Percentiles rank a stretch among this genome's conserved stretches.
Evolutionary conservation across 164 flowering plant species (phyloP).

Genomic region (Stephania yunnanensis): DNA sequence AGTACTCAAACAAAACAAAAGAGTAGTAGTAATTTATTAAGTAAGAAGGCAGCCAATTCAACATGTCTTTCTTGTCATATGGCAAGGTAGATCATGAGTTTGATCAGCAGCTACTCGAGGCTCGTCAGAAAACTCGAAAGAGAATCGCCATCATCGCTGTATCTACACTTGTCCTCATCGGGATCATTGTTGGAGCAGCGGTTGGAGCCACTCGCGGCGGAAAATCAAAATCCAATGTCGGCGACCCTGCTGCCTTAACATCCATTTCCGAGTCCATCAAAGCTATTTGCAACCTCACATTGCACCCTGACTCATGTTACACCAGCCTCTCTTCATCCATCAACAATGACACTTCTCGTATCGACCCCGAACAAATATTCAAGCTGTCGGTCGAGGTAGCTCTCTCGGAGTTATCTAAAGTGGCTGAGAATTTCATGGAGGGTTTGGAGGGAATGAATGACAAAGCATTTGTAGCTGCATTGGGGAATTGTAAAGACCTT

Average conservation of each 20-base stretch:
- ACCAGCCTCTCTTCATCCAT: conserved; percentile 24
- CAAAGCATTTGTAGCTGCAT: conserved; percentile 23
- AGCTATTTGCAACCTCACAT: conserved; percentile 48
- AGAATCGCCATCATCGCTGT: conserved; percentile 41
- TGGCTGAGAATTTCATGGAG: conserved; percentile 17
- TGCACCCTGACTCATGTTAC: conserved; percentile 49
- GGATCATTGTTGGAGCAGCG: conserved; percentile 41
- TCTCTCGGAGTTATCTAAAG: conserved; percentile 28
- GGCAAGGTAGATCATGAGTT: conserved; percentile 41
- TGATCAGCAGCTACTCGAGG: conserved; percentile 36
- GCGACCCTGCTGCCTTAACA: not conserved
- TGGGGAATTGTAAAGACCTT: conserved; percentile 39
- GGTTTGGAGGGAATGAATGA: conserved; percentile 5
- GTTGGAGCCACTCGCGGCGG: conserved; percentile 28
- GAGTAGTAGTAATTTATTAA: no score
- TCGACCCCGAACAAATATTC: conserved; percentile 41
- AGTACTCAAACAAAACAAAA: no score
- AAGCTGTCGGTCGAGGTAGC: conserved; percentile 42
- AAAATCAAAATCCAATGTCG: not conserved
- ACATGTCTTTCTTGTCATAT: conserved; percentile 15
- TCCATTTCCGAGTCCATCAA: conserved; percentile 35
- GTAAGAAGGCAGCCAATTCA: no score
- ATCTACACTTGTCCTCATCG: conserved; percentile 43
- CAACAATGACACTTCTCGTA: conserved; percentile 11
- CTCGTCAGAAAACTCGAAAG: conserved; percentile 37